These are phyloP conservation scores for Termitomyces titanicus DNA, from an alignment of 768 basidiomycete species.

Conservation along the genomic window DNA sequence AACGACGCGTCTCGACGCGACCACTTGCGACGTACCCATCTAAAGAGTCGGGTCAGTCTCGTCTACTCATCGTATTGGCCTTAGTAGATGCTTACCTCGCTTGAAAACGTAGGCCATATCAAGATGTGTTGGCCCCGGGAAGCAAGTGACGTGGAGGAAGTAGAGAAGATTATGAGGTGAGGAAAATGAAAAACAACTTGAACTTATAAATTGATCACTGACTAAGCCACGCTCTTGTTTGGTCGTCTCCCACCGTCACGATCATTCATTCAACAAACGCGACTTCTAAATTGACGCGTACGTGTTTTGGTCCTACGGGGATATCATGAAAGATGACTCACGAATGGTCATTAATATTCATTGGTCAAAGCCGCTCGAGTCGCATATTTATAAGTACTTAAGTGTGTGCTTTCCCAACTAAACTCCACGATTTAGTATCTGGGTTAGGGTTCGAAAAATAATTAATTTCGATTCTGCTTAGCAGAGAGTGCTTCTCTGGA, in stretches of 20 bases:
- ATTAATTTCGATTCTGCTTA: constrained; percentile 2
- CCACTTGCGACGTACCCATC: constrained; percentile 41
- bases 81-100: constrained; percentile 29
- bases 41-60: constrained; percentile 17
- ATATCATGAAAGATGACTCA: constrained; percentile 2
- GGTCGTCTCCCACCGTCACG: constrained; percentile 6
- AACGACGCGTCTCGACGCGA: constrained; percentile 35
- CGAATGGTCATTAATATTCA: no score
- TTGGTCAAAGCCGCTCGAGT: no score
- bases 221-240: constrained; percentile 28
- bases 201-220: constrained; percentile 26
- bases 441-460: constrained; percentile 9
- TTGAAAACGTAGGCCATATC: constrained; percentile 36
- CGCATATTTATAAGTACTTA: no score
- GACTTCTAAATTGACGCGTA: not conserved
- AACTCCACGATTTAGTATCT: not conserved
- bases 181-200: constrained; percentile 21
- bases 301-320: not conserved
- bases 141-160: constrained; percentile 9
- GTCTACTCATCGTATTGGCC: not conserved
- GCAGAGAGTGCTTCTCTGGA: not conserved
- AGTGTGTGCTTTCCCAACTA: not conserved
- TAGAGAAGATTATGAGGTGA: constrained; percentile 18
- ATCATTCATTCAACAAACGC: constrained; percentile 9
- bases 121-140: constrained; percentile 3